A percentile compares a stretch with the other conserved stretches of the same genome.
phyloP scores from a whole-genome alignment of 2,329 filamentous ascomycete species.

The Xylaria sp. region DNA sequence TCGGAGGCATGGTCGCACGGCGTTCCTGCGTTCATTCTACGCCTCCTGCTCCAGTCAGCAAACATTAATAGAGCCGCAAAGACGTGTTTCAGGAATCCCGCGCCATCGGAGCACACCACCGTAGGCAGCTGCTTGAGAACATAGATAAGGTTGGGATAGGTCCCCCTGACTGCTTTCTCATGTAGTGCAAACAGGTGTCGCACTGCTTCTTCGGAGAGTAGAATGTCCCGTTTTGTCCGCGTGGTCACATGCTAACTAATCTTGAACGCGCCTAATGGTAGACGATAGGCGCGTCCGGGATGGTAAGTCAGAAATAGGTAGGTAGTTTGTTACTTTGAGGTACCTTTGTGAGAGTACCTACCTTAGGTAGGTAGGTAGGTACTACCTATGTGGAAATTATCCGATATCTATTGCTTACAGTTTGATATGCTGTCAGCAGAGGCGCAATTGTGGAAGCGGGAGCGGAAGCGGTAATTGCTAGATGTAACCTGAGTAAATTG shows the following conservation, averaged over 20 bases:
- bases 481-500: not conserved
- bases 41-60: not conserved
- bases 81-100: not conserved
- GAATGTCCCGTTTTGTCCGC: not conserved
- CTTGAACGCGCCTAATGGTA: not conserved
- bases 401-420: too few relatives aligned
- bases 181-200: not conserved
- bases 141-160: not conserved
- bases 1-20: not conserved
- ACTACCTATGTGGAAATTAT: not conserved
- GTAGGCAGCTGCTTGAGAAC: too few relatives aligned
- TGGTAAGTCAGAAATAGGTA: not conserved
- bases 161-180: not conserved
- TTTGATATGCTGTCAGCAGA: not conserved
- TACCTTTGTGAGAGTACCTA: not conserved
- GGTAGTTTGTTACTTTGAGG: not conserved
- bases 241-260: not conserved
- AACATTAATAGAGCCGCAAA: not conserved
- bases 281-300: not conserved
- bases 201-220: not conserved
- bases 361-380: too few relatives aligned
- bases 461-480: not conserved
- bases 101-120: not conserved
- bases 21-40: not conserved
- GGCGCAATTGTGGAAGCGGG: too few relatives aligned